Conservation (phyloP, 179 eudicot genomes). For the Carnegiea gigantea region DNA sequence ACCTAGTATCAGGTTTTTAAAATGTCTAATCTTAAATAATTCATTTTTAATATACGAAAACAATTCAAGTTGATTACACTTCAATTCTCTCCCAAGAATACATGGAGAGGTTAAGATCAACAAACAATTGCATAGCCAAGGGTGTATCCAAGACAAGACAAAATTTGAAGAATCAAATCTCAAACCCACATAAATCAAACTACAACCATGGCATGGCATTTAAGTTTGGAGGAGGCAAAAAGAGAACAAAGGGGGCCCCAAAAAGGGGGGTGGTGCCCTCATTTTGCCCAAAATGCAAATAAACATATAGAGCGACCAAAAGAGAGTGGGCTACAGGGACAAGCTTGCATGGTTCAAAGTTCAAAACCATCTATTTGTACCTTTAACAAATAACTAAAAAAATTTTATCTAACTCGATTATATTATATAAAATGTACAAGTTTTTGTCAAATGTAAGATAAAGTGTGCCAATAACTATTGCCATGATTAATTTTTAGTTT, state of each 20-base stretch:
- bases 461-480: no score
- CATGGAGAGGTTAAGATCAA: no score
- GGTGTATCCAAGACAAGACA: neutral
- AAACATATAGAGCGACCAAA: neutral
- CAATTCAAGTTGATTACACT: no score
- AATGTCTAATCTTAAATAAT: no score
- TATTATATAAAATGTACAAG: no score
- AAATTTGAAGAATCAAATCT: neutral
- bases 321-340: conserved; percentile 15
- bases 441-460: no score
- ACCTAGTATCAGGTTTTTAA: no score
- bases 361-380: neutral
- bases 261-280: neutral
- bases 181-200: neutral
- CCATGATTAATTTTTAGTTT: no score
- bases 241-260: neutral
- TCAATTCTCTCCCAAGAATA: no score
- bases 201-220: neutral
- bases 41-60: no score
- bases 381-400: no score
- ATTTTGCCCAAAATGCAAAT: neutral
- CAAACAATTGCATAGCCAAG: neutral
- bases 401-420: no score
- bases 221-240: neutral
- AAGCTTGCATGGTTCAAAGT: conserved; percentile 17